Evolutionary conservation across 345 rosid species (phyloP).

Genomic region (Eucalyptus camaldulensis): DNA sequence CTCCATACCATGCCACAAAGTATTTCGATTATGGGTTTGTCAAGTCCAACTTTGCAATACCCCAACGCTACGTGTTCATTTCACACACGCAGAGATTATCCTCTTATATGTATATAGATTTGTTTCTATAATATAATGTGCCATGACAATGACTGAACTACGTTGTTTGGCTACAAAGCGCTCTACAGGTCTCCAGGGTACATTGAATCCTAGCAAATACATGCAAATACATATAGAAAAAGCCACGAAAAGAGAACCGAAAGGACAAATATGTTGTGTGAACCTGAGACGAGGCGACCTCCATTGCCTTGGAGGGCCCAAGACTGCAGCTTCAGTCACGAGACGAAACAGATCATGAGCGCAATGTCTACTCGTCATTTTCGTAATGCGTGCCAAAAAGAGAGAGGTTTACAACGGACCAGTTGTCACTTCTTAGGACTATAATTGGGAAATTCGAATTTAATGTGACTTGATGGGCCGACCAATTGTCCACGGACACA

Average conservation of each 20-base stretch:
- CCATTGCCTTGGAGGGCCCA: neutral
- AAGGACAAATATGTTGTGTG: neutral
- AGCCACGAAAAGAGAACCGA: neutral
- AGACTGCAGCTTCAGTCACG: neutral
- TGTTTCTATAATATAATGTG: neutral
- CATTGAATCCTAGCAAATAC: neutral
- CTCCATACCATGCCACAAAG: neutral
- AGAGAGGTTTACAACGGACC: neutral
- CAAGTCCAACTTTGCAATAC: rapidly evolving
- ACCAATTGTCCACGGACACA: neutral
- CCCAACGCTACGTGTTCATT: neutral
- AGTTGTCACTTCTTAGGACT: neutral
- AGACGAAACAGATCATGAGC: neutral
- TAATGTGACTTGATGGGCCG: neutral
- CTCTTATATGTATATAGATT: no score
- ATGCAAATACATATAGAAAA: neutral
- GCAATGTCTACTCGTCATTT: neutral
- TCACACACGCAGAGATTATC: no score
- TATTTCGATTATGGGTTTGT: neutral
- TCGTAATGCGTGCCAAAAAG: neutral
- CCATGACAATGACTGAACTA: neutral
- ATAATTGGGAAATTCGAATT: neutral
- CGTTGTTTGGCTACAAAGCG: neutral
- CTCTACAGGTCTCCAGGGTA: neutral
- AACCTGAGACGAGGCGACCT: neutral